Evolutionary conservation across 345 rosid genomes (phyloP), one percentile per base, ranked within the genome.

Genomic region (Gossypium ekmanianum): DNA sequence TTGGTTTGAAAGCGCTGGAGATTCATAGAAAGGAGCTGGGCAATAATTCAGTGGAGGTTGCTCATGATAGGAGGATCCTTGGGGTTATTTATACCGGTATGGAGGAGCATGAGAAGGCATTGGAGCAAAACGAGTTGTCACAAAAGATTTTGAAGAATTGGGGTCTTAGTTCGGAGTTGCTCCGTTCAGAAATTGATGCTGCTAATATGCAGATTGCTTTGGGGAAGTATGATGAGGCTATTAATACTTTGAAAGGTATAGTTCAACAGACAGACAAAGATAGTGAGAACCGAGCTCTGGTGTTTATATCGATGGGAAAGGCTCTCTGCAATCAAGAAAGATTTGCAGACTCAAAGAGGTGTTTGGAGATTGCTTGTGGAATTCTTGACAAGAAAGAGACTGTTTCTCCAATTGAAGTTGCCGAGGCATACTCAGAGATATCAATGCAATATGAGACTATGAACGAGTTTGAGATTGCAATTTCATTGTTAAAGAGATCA

Each of bases 391-490:
- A 93, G 83, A 95, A 85, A 83, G 93, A 90, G 81, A 67, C 10
- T 0, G 63, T 76, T 5, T 89, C 89, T n/a, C 92, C 98, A 7
- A 78, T 82, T 47, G 93, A 91, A 85, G 91, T 93, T 50, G 93
- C 94, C 1, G 99, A 91, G 68, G 97, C 98, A 9, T 93, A 91
- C 85, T 89, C 94, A 0, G 99, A 95, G 81, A 88, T 95, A 81
- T 90, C 97, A 2, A 86, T 89, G 97, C 97, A 87, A 72, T 93
- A 91, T 11, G 98, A 95, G 84, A 80, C 87, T 52, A 90, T 91
- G 93, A 90, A 95, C 20, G 98, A 91, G 79, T 85, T 89, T 68
- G 97, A 91, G 77, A 87, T 85, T 0, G 93, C 98, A 20, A 87
- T 95, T 75, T 88, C 91, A 4, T 77, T 93, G 81, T 71, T 95